Evolutionary conservation across 1,139 yeast species (phyloP).

Genomic region (Starmera stellimalicola): DNA sequence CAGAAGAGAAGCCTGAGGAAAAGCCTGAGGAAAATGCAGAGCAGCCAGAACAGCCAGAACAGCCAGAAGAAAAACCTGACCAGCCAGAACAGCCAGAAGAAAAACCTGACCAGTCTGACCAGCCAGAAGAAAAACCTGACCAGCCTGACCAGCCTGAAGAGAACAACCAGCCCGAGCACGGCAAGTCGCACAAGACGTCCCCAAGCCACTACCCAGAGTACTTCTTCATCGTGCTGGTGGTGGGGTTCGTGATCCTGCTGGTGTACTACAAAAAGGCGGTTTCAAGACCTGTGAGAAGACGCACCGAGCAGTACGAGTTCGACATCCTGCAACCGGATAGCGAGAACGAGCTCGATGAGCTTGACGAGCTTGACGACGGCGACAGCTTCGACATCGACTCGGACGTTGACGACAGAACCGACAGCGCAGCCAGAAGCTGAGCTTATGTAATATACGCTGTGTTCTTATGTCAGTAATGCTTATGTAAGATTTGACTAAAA

Average conservation of each 20-base stretch:
- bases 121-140: constrained; percentile 14
- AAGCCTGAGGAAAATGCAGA: neutral
- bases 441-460: no score
- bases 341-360: constrained; percentile 24
- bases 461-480: no score
- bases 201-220: constrained; percentile 44
- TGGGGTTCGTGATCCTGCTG: constrained; percentile 49
- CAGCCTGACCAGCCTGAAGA: constrained; percentile 2
- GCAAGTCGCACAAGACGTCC: constrained; percentile 26
- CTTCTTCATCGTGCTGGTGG: constrained; percentile 46
- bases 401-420: neutral
- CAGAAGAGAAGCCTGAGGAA: neutral
- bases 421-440: neutral
- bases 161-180: constrained; percentile 15
- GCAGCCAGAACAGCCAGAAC: neutral
- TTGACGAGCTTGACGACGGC: constrained; percentile 7
- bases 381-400: constrained; percentile 1
- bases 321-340: constrained; percentile 74
- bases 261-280: constrained; percentile 40
- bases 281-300: constrained; percentile 46
- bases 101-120: constrained; percentile 1
- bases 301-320: constrained; percentile 65
- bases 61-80: neutral
- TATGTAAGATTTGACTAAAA: no score
- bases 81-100: neutral